phyloP scores from a whole-genome alignment of 331 rosid genomes.

The Acacia concinna region DNA sequence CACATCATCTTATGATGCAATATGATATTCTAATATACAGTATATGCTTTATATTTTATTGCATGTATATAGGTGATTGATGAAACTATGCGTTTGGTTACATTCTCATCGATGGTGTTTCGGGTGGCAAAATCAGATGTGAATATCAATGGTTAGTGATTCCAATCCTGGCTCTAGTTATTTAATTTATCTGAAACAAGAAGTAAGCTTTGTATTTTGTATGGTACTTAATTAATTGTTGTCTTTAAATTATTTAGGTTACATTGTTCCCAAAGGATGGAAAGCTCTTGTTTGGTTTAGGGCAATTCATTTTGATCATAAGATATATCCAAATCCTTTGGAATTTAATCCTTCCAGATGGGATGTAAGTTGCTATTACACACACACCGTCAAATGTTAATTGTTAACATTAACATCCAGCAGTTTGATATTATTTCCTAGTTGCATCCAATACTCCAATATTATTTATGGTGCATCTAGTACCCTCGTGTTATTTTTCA shows the following conservation, averaged over 20 bases:
- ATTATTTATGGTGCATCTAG: too few relatives aligned
- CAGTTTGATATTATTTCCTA: too few relatives aligned
- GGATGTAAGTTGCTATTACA: slow-evolving; percentile 42
- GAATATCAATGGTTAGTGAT: slow-evolving; percentile 50
- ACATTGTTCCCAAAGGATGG: slow-evolving; percentile 78
- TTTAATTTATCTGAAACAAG: neutral
- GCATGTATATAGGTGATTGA: slow-evolving; percentile 55
- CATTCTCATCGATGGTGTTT: slow-evolving; percentile 64
- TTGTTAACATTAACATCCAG: neutral
- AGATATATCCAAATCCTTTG: slow-evolving; percentile 58
- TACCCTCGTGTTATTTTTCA: too few relatives aligned
- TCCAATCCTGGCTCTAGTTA: neutral
- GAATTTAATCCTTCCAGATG: slow-evolving; percentile 74
- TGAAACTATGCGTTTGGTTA: slow-evolving; percentile 62
- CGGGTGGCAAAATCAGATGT: slow-evolving; percentile 65
- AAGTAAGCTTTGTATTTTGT: neutral
- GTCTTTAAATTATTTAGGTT: slow-evolving; percentile 43
- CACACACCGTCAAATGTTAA: neutral
- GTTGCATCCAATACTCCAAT: too few relatives aligned
- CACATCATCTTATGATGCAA: neutral
- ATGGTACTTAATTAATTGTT: neutral
- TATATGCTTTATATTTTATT: neutral
- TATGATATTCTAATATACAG: neutral
- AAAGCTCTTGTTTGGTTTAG: slow-evolving; percentile 69
- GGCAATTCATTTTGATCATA: slow-evolving; percentile 64